Conservation (phyloP, 345 rosid species). For the Salix dunnii region DNA sequence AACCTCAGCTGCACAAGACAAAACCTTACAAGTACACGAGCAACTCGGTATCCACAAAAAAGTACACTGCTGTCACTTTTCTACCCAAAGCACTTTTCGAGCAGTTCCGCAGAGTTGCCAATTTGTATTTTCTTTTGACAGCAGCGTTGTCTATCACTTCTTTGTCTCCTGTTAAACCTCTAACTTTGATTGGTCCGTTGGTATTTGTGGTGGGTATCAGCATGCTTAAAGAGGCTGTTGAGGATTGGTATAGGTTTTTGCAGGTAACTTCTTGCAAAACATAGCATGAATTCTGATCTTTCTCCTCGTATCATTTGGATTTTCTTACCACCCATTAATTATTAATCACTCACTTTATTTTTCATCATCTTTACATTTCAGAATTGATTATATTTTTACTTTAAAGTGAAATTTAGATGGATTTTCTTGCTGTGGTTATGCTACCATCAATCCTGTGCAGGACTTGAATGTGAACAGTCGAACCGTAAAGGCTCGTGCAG, state of each 20-base stretch:
- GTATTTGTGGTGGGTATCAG: constrained; percentile 64
- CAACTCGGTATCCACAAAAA: constrained; percentile 63
- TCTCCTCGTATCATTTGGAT: background rate
- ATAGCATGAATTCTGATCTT: background rate
- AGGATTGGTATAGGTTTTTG: constrained; percentile 67
- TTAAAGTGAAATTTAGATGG: background rate
- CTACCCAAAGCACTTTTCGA: constrained; percentile 67
- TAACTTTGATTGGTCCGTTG: constrained; percentile 57
- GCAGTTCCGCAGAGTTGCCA: constrained; percentile 81
- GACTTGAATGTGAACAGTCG: constrained; percentile 56
- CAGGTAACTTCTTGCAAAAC: constrained; percentile 21
- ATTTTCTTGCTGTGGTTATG: background rate
- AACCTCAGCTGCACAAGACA: constrained; percentile 38
- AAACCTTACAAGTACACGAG: constrained; percentile 42
- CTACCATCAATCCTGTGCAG: constrained; percentile 20
- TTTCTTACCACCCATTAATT: no score
- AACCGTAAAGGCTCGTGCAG: constrained; percentile 37
- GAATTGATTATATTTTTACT: background rate
- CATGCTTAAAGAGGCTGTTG: constrained; percentile 69
- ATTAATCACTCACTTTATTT: background rate
- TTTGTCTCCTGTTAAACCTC: constrained; percentile 42
- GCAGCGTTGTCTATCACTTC: constrained; percentile 45
- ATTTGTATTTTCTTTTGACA: constrained; percentile 59
- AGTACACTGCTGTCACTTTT: constrained; percentile 54
- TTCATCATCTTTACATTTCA: background rate